phyloP scores from a whole-genome alignment of 2,329 filamentous ascomycete species.

The Atkinsonella hypoxylon region DNA sequence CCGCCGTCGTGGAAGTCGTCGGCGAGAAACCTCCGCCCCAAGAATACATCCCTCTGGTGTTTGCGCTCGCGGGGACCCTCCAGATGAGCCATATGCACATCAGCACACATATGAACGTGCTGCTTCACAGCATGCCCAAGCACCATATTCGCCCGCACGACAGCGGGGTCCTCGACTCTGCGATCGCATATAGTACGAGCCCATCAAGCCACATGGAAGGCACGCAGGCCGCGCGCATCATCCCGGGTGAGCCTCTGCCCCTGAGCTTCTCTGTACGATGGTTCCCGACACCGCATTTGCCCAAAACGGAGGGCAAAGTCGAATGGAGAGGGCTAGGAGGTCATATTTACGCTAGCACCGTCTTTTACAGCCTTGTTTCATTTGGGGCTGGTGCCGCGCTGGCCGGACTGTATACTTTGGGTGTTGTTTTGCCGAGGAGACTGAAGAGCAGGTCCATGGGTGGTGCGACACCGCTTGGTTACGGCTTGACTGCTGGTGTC shows the following conservation, averaged over 20 bases:
- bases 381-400: slow-evolving; percentile 44
- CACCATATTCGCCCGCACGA: slow-evolving; percentile 50
- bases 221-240: slow-evolving; percentile 48
- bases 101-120: slow-evolving; percentile 76
- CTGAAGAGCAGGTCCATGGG: slow-evolving; percentile 38
- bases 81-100: slow-evolving; percentile 86
- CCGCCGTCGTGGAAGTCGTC: slow-evolving; percentile 40
- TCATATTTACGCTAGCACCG: slow-evolving; percentile 49
- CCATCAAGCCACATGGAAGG: slow-evolving; percentile 50
- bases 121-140: slow-evolving; percentile 60
- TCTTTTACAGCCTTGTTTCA: slow-evolving; percentile 49
- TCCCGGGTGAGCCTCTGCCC: slow-evolving; percentile 78
- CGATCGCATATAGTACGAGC: slow-evolving; percentile 74
- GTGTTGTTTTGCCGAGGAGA: slow-evolving; percentile 43
- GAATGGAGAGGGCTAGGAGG: slow-evolving; percentile 55
- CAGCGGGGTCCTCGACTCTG: slow-evolving; percentile 75
- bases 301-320: slow-evolving; percentile 51
- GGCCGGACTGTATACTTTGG: slow-evolving; percentile 48
- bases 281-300: slow-evolving; percentile 66
- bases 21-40: slow-evolving; percentile 37
- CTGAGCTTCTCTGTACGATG: slow-evolving; percentile 73
- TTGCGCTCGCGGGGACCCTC: slow-evolving; percentile 79
- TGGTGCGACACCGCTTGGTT: slow-evolving; percentile 45
- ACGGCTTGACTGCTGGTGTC: slow-evolving; percentile 32
- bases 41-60: slow-evolving; percentile 72